Conservation (phyloP, 441 rosid species). For the Jatropha podagrica region DNA sequence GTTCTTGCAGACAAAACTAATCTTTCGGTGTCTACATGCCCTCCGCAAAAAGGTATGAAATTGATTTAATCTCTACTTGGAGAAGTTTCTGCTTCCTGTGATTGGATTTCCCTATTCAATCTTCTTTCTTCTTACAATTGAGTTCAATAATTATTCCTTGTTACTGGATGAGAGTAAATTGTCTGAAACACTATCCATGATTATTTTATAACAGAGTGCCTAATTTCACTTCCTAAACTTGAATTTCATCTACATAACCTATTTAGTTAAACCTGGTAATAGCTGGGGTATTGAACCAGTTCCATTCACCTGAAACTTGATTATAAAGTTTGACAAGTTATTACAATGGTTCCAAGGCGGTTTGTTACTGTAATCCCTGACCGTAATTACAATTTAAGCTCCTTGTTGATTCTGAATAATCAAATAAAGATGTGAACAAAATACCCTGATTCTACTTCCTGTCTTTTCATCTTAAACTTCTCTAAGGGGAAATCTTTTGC, state of each 20-base stretch:
- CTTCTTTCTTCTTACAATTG: too few relatives aligned
- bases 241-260: neutral
- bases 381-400: neutral
- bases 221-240: neutral
- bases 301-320: neutral
- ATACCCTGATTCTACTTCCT: neutral
- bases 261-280: neutral
- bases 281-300: neutral
- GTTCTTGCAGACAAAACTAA: slow-evolving; percentile 35
- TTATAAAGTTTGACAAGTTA: neutral
- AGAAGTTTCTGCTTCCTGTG: too few relatives aligned
- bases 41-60: slow-evolving; percentile 38
- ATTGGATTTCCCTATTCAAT: too few relatives aligned
- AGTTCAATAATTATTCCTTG: too few relatives aligned
- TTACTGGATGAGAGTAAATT: neutral
- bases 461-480: neutral
- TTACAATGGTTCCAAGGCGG: neutral
- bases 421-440: neutral
- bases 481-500: neutral
- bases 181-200: neutral
- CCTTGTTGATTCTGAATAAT: neutral
- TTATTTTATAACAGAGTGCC: neutral
- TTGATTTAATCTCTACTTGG: neutral
- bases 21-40: slow-evolving; percentile 28
- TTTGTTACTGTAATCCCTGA: neutral